A percentile compares a stretch with the other conserved stretches of the same genome.
phyloP scores from a whole-genome alignment of 2,329 filamentous ascomycete species.

The Atkinsonella texensis region DNA sequence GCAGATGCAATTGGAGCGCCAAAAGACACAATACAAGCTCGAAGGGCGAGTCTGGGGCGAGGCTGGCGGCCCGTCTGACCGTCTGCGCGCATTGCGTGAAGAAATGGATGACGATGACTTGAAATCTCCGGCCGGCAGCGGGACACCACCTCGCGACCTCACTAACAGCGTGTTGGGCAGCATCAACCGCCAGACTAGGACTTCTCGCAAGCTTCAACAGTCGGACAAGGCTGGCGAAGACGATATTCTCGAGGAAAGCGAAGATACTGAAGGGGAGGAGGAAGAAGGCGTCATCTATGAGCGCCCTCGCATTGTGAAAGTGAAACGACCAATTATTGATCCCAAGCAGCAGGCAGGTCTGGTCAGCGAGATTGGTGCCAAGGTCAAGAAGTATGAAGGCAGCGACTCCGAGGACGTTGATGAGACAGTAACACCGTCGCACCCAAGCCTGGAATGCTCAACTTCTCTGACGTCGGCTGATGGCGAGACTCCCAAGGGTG shows the following conservation, averaged over 20 bases:
- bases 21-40: slow-evolving; percentile 95
- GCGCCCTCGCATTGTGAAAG: slow-evolving; percentile 67
- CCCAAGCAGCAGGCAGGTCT: slow-evolving; percentile 55
- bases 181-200: slow-evolving; percentile 49
- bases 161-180: slow-evolving; percentile 64
- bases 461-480: slow-evolving; percentile 57
- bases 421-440: slow-evolving; percentile 58
- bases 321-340: slow-evolving; percentile 57
- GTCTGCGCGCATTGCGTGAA: slow-evolving; percentile 80
- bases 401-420: slow-evolving; percentile 61
- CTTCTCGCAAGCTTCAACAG: slow-evolving; percentile 42
- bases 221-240: slow-evolving; percentile 20
- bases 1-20: slow-evolving; percentile 88
- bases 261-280: slow-evolving; percentile 31
- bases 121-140: slow-evolving; percentile 35
- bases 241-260: slow-evolving; percentile 34
- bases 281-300: slow-evolving; percentile 56
- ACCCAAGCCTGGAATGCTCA: slow-evolving; percentile 61
- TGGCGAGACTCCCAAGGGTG: slow-evolving; percentile 44
- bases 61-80: slow-evolving; percentile 73
- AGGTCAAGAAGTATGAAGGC: slow-evolving; percentile 59
- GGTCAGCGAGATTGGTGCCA: slow-evolving; percentile 60
- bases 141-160: slow-evolving; percentile 48
- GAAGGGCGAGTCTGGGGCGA: slow-evolving; percentile 89
- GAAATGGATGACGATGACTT: slow-evolving; percentile 65